Evolutionary conservation across 2,329 filamentous ascomycete genomes (phyloP).

Genomic region (Lachnellula occidentalis): DNA sequence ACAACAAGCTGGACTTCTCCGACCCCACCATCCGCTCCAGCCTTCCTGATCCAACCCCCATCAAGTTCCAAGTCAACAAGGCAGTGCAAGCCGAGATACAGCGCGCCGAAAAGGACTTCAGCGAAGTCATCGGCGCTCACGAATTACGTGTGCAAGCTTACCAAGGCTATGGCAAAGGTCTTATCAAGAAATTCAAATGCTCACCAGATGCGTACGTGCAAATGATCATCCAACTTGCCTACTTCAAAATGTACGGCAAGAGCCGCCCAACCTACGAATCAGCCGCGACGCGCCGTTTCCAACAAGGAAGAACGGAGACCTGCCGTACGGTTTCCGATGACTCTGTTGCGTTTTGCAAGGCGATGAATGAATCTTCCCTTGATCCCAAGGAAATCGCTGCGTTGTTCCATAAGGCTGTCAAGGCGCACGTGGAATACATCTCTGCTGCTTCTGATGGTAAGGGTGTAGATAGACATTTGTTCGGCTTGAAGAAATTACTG

Average conservation of each 20-base stretch:
- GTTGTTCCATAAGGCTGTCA: conserved; percentile 76
- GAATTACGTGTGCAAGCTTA: conserved; percentile 92
- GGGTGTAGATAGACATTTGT: conserved; percentile 94
- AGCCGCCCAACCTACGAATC: conserved; percentile 98
- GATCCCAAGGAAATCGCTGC: conserved; percentile 61
- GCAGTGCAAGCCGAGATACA: conserved; percentile 74
- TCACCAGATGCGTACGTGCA: conserved; percentile 96
- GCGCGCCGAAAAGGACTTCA: conserved; percentile 73
- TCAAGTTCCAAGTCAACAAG: conserved; percentile 74
- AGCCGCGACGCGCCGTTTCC: conserved; percentile 89
- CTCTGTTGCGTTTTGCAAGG: conserved; percentile 80
- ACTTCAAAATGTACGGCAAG: conserved; percentile 98
- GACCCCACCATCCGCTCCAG: conserved; percentile 72
- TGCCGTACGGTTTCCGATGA: conserved; percentile 90
- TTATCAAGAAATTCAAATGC: conserved; percentile 99
- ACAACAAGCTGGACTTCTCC: conserved; percentile 88
- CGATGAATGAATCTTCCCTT: conserved; percentile 67
- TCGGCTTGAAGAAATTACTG: conserved; percentile 88
- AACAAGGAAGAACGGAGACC: conserved; percentile 92
- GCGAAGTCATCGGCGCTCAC: conserved; percentile 75
- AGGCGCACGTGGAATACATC: conserved; percentile 86
- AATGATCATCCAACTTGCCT: conserved; percentile 97
- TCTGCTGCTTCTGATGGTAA: conserved; percentile 82
- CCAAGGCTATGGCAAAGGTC: conserved; percentile 93
- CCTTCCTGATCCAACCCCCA: conserved; percentile 70